Evolutionary conservation across 2,329 filamentous ascomycete species (phyloP), one percentile per base, ranked within the genome.

Genomic region (Spiromastix sp.): DNA sequence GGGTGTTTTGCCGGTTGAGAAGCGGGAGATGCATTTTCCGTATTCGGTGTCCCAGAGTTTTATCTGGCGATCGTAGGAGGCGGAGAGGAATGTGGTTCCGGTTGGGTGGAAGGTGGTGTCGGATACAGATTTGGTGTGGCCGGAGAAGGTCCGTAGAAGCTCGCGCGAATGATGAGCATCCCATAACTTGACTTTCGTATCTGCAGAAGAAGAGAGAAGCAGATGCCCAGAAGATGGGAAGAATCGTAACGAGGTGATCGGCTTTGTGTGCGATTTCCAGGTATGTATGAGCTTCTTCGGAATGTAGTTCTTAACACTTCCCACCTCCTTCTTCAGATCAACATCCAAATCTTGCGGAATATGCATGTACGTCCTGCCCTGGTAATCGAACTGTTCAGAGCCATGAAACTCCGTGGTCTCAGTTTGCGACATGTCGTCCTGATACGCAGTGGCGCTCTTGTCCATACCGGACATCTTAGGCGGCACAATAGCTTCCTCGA

Each of bases 1-100:
- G 4, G 91, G 89, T 10, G 86, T 96, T 66, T 93, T 93, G 53
- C 89, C 89, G 1, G 85, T 93, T 12, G 81, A 85, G 67, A 93
- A 98, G 39, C 85, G 85, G 50, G 77, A 80, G 46, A 94, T 66
- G 54, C 89, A 96, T 48, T 79, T 72, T 30, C 91, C 91, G 15
- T 85, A 95, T 60, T 98, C 91, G 1, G 89, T 95, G 51, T 98
- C 91, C 91, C 91, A 98, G 19, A 98, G 71, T 63, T 96, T 95
- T 67, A 96, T 95, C 66, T 85, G 81, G 36, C 89, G 81, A 58
- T 98, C 91, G 59, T 93, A 98, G 11, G 85, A 91, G 1, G 84
- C 82, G 2, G 87, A 87, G 17, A 98, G 64, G 67, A 98, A 98
- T 36, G 82, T 82, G 8, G 76, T 82, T 34, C 91, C 91, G 20